Percentiles rank a stretch among this genome's conserved stretches.
These are phyloP conservation scores for Linum trigynum DNA, from an alignment of 345 rosid genomes.

Conservation along the genomic window DNA sequence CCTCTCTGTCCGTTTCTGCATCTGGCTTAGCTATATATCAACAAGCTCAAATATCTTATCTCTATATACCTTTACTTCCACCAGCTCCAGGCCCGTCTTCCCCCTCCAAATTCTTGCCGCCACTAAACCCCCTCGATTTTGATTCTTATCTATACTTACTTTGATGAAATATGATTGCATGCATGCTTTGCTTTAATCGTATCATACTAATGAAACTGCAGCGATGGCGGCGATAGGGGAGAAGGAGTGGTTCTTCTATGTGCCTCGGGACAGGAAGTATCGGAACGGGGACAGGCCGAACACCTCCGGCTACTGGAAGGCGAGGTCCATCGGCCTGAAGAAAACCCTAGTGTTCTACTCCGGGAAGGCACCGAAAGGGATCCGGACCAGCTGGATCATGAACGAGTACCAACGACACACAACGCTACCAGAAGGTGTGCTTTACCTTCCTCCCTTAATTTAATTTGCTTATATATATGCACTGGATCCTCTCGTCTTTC, in stretches of 20 bases:
- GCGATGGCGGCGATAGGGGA: conserved; percentile 97
- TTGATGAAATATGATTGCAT: not conserved
- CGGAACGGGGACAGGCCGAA: conserved; percentile 95
- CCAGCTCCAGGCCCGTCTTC: too few relatives aligned
- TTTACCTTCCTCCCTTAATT: too few relatives aligned
- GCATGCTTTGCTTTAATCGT: too few relatives aligned
- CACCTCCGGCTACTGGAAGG: conserved; percentile 98
- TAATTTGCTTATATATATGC: too few relatives aligned
- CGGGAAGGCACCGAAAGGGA: conserved; percentile 96
- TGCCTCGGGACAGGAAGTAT: conserved; percentile 87
- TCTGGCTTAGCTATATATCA: not conserved
- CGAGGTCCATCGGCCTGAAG: conserved; percentile 76
- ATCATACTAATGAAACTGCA: too few relatives aligned
- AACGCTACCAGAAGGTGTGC: conserved; percentile 81
- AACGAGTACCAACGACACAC: conserved; percentile 95
- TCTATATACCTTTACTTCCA: not conserved
- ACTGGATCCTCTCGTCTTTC: too few relatives aligned
- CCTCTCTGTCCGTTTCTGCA: not conserved
- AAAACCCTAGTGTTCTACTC: conserved; percentile 99
- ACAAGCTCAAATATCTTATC: not conserved
- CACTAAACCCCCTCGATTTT: too few relatives aligned
- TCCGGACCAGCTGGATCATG: conserved; percentile 98
- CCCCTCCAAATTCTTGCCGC: too few relatives aligned
- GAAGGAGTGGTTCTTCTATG: conserved; percentile 98
- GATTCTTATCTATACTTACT: too few relatives aligned